Base-by-base conservation (phyloP, 495 filamentous ascomycete genomes). In the Aspergillus sclerotiicarbonarius region DNA sequence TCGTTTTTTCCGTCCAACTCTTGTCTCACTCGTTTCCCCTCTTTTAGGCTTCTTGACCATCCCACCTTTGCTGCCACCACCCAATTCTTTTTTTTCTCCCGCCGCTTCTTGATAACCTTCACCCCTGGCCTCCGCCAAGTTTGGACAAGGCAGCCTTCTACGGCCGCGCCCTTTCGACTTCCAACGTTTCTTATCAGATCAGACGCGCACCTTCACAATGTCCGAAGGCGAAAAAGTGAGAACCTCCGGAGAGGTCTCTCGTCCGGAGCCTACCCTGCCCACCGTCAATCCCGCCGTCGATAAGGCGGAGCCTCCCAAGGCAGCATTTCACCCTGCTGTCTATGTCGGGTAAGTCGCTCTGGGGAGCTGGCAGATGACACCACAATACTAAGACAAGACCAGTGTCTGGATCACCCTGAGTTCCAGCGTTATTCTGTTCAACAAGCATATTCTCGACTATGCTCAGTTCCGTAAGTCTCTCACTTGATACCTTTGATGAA, bases 401-500 rank as follows among this genome's bases (percentile, higher is more conserved):
- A 98, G 93, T 62, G 74, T 84, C 68, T 98, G 94, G 94, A 98
- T 98, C 62, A 72, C 84, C 54, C 76, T 96, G 65, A 96, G 91
- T 70, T 96, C 93, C 32, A 89, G 85, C 61, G 91, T 96, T 61
- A 98, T 98, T 65, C 77, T 98, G 44, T 98, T 96, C 87, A 98
- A 98, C 87, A 98, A 98, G 84, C 93, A 90, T 84, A 92, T 98
- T 62, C 83, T 98, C 53, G 85, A 90, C 66, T 89, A 84, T 29
- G 82, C 85, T 62, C 78, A 87, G 51, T 98, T 97, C 80, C 78
- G 90, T 94, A 82, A 86, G 90, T 75, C 52, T 21, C 19, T 45
- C 18, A 16, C 20, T 30, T 35, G 3, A 1, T 45, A 1, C 5
- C 35, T 37, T 3, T 15, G n/a, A 33, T 15, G 13, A 4, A 18